These are phyloP conservation scores for Phyllostachys edulis DNA, from an alignment of 176 grass and related monocot genomes.

Conservation along the genomic window DNA sequence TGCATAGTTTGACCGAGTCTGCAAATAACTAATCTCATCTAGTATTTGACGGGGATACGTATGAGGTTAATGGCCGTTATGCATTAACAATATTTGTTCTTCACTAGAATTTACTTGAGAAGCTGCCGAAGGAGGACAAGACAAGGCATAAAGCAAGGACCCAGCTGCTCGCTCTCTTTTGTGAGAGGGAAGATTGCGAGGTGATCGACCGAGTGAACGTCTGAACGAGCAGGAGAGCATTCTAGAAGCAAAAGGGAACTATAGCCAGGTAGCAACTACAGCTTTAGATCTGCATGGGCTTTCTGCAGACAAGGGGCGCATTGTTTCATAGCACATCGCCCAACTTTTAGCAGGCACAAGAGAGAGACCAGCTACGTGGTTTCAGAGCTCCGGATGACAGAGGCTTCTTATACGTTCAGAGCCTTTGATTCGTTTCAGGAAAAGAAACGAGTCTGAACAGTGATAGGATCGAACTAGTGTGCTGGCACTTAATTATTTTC, in stretches of 20 bases:
- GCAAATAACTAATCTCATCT: too few species aligned
- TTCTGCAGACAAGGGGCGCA: slow-evolving; percentile 13
- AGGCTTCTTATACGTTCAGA: background rate
- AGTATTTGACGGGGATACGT: background rate
- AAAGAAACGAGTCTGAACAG: background rate
- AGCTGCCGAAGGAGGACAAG: background rate
- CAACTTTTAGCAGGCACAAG: slow-evolving; percentile 27
- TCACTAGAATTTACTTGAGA: background rate
- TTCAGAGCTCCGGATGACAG: background rate
- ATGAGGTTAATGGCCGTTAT: background rate
- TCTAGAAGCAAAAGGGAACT: background rate
- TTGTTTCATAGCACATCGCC: slow-evolving; percentile 13
- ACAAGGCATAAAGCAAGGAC: background rate
- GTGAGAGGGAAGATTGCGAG: slow-evolving; percentile 33
- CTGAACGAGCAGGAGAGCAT: background rate
- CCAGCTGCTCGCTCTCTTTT: slow-evolving; percentile 15
- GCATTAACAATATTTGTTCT: background rate
- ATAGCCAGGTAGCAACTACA: background rate
- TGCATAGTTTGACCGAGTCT: background rate
- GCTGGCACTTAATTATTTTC: background rate
- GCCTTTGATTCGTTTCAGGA: background rate
- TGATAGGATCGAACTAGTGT: background rate
- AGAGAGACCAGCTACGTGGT: background rate
- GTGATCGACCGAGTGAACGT: background rate
- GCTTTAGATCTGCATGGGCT: slow-evolving; percentile 3